phyloP scores from a whole-genome alignment of 306 rosid genomes.

The Dryas alaskensis region DNA sequence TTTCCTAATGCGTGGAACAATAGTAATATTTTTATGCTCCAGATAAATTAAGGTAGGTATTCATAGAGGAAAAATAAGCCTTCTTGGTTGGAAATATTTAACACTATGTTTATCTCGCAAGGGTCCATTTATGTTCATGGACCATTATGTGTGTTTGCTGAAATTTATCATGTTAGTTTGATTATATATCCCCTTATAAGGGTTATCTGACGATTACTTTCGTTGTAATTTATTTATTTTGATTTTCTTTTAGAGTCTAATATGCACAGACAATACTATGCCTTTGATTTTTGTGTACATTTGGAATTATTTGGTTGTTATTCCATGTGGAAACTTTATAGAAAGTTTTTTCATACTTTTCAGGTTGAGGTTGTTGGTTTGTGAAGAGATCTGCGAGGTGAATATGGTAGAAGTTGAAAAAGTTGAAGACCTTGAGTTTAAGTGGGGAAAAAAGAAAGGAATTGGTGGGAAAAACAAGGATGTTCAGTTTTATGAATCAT shows the following conservation, averaged over 20 bases:
- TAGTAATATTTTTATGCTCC: not conserved
- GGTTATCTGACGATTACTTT: no score
- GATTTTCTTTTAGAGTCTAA: not conserved
- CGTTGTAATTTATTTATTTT: not conserved
- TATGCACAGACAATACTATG: not conserved
- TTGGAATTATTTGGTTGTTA: not conserved
- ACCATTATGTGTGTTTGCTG: not conserved
- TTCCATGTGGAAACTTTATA: not conserved
- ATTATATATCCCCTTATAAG: no score
- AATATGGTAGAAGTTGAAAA: conserved; percentile 43
- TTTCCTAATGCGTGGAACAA: not conserved
- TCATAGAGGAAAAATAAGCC: not conserved
- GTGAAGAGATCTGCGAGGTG: conserved; percentile 17
- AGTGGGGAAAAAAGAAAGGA: conserved; percentile 57
- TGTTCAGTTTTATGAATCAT: conserved; percentile 59
- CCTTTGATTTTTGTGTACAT: not conserved
- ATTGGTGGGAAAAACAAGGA: conserved; percentile 53
- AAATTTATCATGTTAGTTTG: not conserved
- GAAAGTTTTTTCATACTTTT: not conserved
- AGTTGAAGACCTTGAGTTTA: conserved; percentile 44
- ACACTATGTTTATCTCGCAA: not conserved
- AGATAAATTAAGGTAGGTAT: not conserved
- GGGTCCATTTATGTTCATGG: not conserved
- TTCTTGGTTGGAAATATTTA: not conserved
- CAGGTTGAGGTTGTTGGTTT: conserved; percentile 3